A percentile compares a stretch with the other conserved stretches of the same genome.
Evolutionary conservation across 805 yeast species (phyloP).

Genomic region (Brettanomyces naardenensis): DNA sequence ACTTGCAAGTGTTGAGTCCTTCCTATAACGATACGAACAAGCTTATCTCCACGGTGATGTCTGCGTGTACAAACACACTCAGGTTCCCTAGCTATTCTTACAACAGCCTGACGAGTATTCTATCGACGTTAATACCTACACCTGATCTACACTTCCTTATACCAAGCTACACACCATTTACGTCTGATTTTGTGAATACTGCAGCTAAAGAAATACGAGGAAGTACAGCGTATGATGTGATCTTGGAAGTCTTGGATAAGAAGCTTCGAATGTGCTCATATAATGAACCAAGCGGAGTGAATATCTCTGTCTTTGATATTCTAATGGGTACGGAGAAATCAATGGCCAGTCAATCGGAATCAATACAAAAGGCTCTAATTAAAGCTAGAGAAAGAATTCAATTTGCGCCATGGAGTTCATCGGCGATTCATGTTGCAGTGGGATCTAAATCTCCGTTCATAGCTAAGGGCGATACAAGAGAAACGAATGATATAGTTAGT

Average conservation of each 20-base stretch:
- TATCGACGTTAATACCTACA: conserved; percentile 78
- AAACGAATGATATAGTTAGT: conserved; percentile 42
- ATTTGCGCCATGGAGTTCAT: conserved; percentile 83
- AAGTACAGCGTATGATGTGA: conserved; percentile 76
- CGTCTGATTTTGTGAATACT: conserved; percentile 51
- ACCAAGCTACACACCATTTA: conserved; percentile 73
- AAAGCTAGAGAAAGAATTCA: conserved; percentile 59
- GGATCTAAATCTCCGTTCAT: conserved; percentile 65
- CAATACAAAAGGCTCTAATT: conserved; percentile 50
- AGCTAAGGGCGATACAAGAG: conserved; percentile 5
- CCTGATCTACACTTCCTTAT: conserved; percentile 73
- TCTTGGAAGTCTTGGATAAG: conserved; percentile 74
- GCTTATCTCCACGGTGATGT: conserved; percentile 75
- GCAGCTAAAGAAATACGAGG: conserved; percentile 51
- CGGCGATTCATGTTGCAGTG: conserved; percentile 69
- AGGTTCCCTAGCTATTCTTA: conserved; percentile 91
- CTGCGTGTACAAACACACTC: conserved; percentile 78
- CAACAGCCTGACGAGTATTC: conserved; percentile 72
- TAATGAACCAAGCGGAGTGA: conserved; percentile 28
- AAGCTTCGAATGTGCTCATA: conserved; percentile 59
- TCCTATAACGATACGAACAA: conserved; percentile 78
- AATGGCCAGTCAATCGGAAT: conserved; percentile 51
- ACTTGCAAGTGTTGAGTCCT: conserved; percentile 48
- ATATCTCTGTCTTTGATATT: conserved; percentile 65
- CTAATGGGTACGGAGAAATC: conserved; percentile 46